Percentiles rank a stretch among this genome's conserved stretches.
These are phyloP conservation scores for Galerina sulciceps DNA, from an alignment of 768 basidiomycete genomes.

Conservation along the genomic window DNA sequence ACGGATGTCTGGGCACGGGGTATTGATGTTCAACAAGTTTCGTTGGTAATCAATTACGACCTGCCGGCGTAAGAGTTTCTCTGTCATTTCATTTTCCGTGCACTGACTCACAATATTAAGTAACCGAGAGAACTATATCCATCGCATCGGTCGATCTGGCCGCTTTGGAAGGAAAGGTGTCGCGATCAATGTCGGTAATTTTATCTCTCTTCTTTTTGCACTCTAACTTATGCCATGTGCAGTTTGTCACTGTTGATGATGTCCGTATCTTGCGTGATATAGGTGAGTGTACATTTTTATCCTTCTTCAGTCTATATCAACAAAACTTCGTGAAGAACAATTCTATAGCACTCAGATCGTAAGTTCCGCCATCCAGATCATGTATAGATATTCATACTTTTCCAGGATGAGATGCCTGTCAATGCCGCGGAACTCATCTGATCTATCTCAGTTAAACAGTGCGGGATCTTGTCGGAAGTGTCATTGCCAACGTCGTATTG, in stretches of 20 bases:
- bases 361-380: constrained; percentile 29
- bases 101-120: constrained; percentile 37
- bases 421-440: constrained; percentile 97
- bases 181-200: constrained; percentile 87
- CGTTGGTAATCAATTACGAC: constrained; percentile 96
- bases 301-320: constrained; percentile 7
- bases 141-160: constrained; percentile 98
- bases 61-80: constrained; percentile 74
- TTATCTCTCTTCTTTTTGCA: constrained; percentile 3
- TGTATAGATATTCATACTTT: constrained; percentile 22
- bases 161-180: constrained; percentile 99
- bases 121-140: constrained; percentile 99
- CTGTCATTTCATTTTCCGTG: constrained; percentile 6
- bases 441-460: constrained; percentile 18
- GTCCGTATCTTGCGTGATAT: constrained; percentile 97
- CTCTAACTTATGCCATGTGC: constrained; percentile 22
- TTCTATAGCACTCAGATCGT: constrained; percentile 97
- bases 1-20: constrained; percentile 98
- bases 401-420: constrained; percentile 96
- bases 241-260: constrained; percentile 96
- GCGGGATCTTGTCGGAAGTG: constrained; percentile 5
- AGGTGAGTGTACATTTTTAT: constrained; percentile 52
- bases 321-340: constrained; percentile 62
- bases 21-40: constrained; percentile 98
- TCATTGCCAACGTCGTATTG: constrained; percentile 15